These are phyloP conservation scores for Fusarium sp. DNA, from an alignment of 2,329 filamentous ascomycete species.

Conservation along the genomic window DNA sequence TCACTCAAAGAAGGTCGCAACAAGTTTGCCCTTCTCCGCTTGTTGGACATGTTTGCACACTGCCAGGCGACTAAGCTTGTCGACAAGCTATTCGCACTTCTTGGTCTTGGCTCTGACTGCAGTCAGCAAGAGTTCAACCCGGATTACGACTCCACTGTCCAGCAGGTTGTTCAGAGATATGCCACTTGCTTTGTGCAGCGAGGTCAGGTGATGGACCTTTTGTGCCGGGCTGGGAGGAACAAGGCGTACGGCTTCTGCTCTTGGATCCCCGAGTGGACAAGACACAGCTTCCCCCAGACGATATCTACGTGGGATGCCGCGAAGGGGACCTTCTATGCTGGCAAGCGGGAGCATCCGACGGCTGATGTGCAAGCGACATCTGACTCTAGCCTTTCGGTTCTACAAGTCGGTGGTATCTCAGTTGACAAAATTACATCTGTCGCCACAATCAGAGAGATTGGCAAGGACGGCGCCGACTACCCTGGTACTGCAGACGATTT, in stretches of 20 bases:
- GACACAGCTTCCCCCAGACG: neutral
- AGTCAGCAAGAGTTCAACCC: neutral
- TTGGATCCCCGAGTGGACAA: neutral
- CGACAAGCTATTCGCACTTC: neutral
- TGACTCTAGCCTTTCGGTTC: rapidly evolving
- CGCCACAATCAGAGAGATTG: neutral
- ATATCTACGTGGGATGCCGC: neutral
- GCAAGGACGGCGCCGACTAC: too few relatives aligned
- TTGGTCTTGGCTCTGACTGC: neutral
- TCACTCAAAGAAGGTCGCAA: neutral
- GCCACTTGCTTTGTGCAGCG: neutral
- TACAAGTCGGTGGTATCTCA: neutral
- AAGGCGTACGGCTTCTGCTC: neutral
- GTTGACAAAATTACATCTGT: neutral
- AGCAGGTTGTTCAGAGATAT: neutral
- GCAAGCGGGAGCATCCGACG: neutral
- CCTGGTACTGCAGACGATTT: neutral
- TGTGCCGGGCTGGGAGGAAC: neutral
- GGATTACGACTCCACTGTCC: neutral
- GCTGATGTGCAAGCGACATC: too few relatives aligned
- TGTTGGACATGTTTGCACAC: neutral
- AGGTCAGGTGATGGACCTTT: neutral
- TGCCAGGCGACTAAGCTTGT: neutral
- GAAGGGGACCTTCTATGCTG: neutral
- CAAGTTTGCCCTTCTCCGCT: neutral